Conservation (phyloP, 2,329 filamentous ascomycete species). For the Coleophoma eucalyptorum region DNA sequence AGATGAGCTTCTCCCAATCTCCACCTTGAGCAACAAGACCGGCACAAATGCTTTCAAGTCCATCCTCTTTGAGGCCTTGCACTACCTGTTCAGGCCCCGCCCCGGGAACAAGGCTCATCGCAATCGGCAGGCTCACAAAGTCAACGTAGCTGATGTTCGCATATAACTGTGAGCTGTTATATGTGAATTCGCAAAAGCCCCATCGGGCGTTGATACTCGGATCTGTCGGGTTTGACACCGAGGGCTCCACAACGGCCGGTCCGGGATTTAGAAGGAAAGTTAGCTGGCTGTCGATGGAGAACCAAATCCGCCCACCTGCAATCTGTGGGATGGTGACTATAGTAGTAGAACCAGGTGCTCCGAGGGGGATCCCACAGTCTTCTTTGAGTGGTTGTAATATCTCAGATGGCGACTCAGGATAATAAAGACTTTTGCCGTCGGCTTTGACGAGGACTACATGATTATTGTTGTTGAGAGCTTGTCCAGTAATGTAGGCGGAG, state of each 20-base stretch:
- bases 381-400: constrained; percentile 46
- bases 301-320: constrained; percentile 70
- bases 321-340: constrained; percentile 66
- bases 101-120: constrained; percentile 41
- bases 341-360: constrained; percentile 54
- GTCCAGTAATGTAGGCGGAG: constrained; percentile 69
- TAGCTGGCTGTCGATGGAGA: constrained; percentile 55
- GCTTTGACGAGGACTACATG: constrained; percentile 58
- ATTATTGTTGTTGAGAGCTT: constrained; percentile 55
- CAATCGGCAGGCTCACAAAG: constrained; percentile 63
- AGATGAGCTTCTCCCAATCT: constrained; percentile 54
- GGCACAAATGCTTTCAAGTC: constrained; percentile 50
- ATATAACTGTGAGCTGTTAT: constrained; percentile 56
- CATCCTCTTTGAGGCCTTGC: constrained; percentile 51
- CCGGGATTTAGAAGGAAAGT: constrained; percentile 64
- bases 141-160: constrained; percentile 72
- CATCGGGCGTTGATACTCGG: constrained; percentile 57
- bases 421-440: constrained; percentile 63
- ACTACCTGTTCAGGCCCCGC: constrained; percentile 41
- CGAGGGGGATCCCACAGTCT: constrained; percentile 62
- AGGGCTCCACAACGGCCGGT: constrained; percentile 70
- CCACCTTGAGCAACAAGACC: constrained; percentile 57
- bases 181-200: constrained; percentile 68
- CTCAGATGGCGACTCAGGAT: constrained; percentile 52
- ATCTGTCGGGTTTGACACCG: constrained; percentile 63